Conservation (phyloP, 192 early-diverging fungal genomes). For the Oehlia diaphana region DNA sequence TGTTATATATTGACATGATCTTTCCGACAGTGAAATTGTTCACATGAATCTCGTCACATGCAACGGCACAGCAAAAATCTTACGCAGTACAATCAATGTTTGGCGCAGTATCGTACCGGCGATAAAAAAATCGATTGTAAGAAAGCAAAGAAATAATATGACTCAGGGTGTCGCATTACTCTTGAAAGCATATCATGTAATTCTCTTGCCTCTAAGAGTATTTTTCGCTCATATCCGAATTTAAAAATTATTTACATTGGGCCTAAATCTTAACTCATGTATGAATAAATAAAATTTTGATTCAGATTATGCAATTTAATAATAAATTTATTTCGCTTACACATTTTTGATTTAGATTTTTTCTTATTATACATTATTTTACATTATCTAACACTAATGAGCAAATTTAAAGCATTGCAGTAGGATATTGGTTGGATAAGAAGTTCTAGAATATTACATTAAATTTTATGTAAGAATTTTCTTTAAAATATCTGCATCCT, state of each 20-base stretch:
- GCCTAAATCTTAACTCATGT: too few species aligned
- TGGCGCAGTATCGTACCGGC: background rate
- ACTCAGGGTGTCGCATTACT: too few species aligned
- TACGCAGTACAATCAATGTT: background rate
- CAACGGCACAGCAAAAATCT: slow-evolving; percentile 7
- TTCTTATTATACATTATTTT: background rate
- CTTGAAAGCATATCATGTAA: too few species aligned
- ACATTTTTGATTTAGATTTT: background rate
- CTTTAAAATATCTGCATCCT: background rate
- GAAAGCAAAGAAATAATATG: too few species aligned
- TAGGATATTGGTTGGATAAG: slow-evolving; percentile 3
- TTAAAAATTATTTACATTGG: too few species aligned
- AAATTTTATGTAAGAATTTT: background rate
- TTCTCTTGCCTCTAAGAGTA: too few species aligned
- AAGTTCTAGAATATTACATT: background rate
- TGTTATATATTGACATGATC: too few species aligned
- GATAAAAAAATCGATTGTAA: too few species aligned
- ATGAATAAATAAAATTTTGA: background rate
- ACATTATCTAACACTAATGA: background rate
- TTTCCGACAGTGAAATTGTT: too few species aligned
- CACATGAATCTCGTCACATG: slow-evolving; percentile 3
- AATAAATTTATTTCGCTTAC: background rate
- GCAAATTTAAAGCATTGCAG: background rate
- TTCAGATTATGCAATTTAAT: background rate
- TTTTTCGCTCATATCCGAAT: too few species aligned